Conservation (phyloP, 805 yeast species). For the Gaillardinia entomophila region DNA sequence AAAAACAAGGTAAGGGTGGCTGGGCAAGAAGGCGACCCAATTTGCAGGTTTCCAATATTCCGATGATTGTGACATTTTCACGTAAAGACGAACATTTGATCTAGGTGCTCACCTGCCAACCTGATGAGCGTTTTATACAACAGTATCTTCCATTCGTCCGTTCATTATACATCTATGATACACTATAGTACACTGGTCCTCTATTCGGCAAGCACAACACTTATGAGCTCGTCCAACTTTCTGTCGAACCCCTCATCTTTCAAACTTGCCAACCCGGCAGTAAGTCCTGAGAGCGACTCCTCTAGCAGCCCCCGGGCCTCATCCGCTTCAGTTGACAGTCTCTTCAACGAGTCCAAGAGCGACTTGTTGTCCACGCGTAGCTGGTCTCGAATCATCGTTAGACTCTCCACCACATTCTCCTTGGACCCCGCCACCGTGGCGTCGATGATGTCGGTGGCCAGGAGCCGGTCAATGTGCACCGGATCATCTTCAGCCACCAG, state of each 20-base stretch:
- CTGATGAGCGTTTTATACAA: too few relatives aligned
- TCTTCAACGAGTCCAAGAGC: slow-evolving; percentile 16
- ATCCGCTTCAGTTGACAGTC: slow-evolving; percentile 14
- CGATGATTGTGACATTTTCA: too few relatives aligned
- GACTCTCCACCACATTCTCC: slow-evolving; percentile 17
- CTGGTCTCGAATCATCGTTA: slow-evolving; percentile 31
- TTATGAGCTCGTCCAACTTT: slow-evolving; percentile 18
- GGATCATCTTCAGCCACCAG: slow-evolving; percentile 10
- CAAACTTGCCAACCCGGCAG: slow-evolving; percentile 13
- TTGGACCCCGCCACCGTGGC: slow-evolving; percentile 19
- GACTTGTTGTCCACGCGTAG: slow-evolving; percentile 29
- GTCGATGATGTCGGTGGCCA: slow-evolving; percentile 27
- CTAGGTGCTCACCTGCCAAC: too few relatives aligned
- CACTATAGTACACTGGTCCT: slow-evolving; percentile 1
- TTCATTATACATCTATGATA: slow-evolving; percentile 1
- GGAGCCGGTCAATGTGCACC: slow-evolving; percentile 21
- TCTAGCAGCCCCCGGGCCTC: slow-evolving; percentile 14
- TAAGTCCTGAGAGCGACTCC: slow-evolving; percentile 8
- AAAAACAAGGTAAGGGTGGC: too few relatives aligned
- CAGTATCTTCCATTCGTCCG: too few relatives aligned
- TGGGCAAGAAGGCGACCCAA: too few relatives aligned
- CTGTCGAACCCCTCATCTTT: slow-evolving; percentile 13
- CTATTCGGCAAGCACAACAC: slow-evolving; percentile 2
- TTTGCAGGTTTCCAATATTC: too few relatives aligned
- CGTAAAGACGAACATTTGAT: too few relatives aligned